Base-by-base conservation (phyloP, 768 basidiomycete genomes). In the Lepiota brunneoincarnata region DNA sequence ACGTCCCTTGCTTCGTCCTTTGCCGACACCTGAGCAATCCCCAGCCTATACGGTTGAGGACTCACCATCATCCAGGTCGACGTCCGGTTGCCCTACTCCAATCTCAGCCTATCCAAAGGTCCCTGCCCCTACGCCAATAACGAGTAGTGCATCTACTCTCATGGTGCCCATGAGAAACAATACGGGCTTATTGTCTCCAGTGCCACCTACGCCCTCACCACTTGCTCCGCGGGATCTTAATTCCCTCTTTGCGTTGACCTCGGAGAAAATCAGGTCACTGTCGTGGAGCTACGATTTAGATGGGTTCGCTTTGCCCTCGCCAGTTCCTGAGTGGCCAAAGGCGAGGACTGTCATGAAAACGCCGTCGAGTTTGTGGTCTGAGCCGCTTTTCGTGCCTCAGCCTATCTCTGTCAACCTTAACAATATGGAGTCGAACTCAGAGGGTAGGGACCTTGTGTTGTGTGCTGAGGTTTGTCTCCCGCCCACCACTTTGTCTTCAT, bases 1-100 rank as follows among this genome's bases (percentile, higher is more conserved):
- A 24, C 71, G 76, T 18, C 79, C 80, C 15, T 75, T 83, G 3
- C 66, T 83, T 14, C 75, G 80, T 0, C 80, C 81, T 1, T 66
- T 78, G 17, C 75, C 75, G 1, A 76, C 74, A 15, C 74, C 75
- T 39, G 70, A 75, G 44, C 77, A 79, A 59, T 78, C 77, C 4
- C 78, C 77, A 2, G 58, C 67, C 35, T 65, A 65, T 43, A 60
- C 68, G 7, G 36, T 66, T 11, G 61, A 40, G 10, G 54, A 53
- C 18, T 48, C 63, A n/a, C 59, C 61, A 28, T 58, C 61, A 10
- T 49, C 57, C 9, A 54, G 47, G 28, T 57, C 56, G 12, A 42
- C 37, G 6, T 53, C 51, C 2, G 36, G 61, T 58, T 38, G 65
- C 17, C 44, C 63, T 11, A 69, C 63, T 17, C 72, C 72, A 36